Evolutionary conservation across 2,329 filamentous ascomycete genomes (phyloP).

Genomic region (Scedosporium minutisporum): DNA sequence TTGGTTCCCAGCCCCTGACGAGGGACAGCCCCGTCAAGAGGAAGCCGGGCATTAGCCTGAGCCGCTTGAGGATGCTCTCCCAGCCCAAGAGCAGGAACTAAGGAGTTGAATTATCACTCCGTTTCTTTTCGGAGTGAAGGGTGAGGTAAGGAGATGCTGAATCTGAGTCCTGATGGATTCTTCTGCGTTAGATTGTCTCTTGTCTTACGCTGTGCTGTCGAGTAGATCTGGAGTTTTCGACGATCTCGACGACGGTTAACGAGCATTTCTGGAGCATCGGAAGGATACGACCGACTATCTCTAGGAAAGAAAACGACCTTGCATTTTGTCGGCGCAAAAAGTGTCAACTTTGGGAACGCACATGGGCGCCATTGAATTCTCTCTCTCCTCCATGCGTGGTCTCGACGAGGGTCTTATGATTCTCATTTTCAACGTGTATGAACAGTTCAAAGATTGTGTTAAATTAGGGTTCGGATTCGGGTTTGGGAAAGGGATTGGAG

Average conservation of each 20-base stretch:
- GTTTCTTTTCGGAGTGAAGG: too few species aligned
- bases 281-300: background rate
- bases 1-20: constrained; percentile 16
- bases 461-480: background rate
- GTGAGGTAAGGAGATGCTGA: too few species aligned
- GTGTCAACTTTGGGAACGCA: background rate
- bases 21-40: background rate
- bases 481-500: background rate
- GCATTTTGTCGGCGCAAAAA: background rate
- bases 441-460: background rate
- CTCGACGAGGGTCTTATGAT: background rate
- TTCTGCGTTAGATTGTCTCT: background rate
- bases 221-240: too few species aligned
- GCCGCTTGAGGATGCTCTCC: constrained; percentile 52
- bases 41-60: constrained; percentile 38
- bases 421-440: background rate
- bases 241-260: background rate
- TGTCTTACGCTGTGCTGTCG: background rate
- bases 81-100: constrained; percentile 47
- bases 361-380: background rate
- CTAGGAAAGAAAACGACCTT: background rate
- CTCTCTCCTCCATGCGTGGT: background rate
- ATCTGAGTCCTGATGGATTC: too few species aligned
- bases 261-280: background rate
- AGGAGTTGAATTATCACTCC: background rate